Evolutionary conservation across 1,139 yeast genomes (phyloP), one percentile per base, ranked within the genome.

Genomic region (Taphrina flavorubra): DNA sequence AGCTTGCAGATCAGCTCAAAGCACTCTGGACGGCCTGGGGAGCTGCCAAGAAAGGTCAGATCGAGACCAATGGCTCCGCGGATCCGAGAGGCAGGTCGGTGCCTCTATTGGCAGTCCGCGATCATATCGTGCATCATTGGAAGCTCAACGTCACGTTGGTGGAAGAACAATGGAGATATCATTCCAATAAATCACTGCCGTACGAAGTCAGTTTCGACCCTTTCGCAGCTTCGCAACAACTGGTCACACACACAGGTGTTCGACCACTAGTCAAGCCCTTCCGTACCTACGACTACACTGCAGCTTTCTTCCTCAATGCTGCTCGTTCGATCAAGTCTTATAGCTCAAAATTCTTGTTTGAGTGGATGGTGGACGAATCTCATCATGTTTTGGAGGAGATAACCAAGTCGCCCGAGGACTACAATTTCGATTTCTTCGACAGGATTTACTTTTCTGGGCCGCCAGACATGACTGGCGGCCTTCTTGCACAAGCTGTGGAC

Each of bases 21-120:
- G n/a, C 47, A 11, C 61, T 63, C 14, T 63, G 67, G 67, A 47
- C 37, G 11, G 61, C 53, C 14, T 63, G 67, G 67, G 67, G 61
- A 13, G 56, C 59, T 46, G 51, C 46, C 18, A 36, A 44, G 42
- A 55, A 42, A 20, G 65, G 59, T 13, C 37, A 25, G 16, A 53
- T 39, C 16, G 60, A 53, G 16, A 39, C 59, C 6, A 53, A 36
- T 25, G 16, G 16, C 6, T 8, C 58, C n/a, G 34, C 18, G 1
- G 61, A 63, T 34, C 46, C 53, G 3, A 46, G 16, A 13, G 37
- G 25, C 18, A 36, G 61, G 14, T 25, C 65, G 6, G 51, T 36
- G 25, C 53, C 67, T 3, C 55, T 55, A 25, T 20, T 31, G 18
- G 55, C 61, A 34, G 67, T 57, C 14, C 42, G 42, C 13, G 61